Base-by-base conservation (phyloP, 805 yeast genomes). In the Jamesozyma piceae region DNA sequence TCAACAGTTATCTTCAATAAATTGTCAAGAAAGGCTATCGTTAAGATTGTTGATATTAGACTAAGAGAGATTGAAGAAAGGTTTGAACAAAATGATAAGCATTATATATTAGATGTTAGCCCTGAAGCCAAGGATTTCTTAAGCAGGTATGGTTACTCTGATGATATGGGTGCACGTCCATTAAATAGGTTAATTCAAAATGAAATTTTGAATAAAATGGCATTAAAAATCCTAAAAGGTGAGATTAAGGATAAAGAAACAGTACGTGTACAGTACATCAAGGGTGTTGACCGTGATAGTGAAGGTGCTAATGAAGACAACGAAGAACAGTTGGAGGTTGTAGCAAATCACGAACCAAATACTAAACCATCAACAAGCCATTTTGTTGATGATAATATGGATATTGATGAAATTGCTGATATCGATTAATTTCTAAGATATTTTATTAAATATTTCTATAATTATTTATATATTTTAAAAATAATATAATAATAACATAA, bases 91-190 rank as follows among this genome's bases (percentile, higher is more conserved):
- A 90, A 84, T 64, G 95, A 90, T 57, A 88, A 85, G 69, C 69
- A 76, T 40, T 72, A 90, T 55, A 71, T 72, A 26, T 74, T 92
- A 55, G 76, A 80, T 24, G 75, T 90, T n/a, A 78, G 80, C 42
- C 78, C 76, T 37, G 78, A 71, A 9, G 95, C 96, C 3, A 67
- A 83, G 54, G 88, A 83, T 41, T 92, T 80, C 72, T 69, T 92
- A 51, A 80, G 94, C 52, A 75, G 73, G 55, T 68, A 86, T 54
- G 98, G 98, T 39, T 92, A 89, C 67, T 86, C 95, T 21, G 74
- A 81, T 44, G 95, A 90, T 63, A 71, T 92, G 63, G 98, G 98
- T 67, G 98, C 98, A 5, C 77, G 98, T 63, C 98, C 98, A 45
- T 75, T 92, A 67, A 84, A 84, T 70, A 78, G 97, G 56, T 74